Conservation (phyloP, 768 basidiomycete genomes). For the Galerina sulciceps region DNA sequence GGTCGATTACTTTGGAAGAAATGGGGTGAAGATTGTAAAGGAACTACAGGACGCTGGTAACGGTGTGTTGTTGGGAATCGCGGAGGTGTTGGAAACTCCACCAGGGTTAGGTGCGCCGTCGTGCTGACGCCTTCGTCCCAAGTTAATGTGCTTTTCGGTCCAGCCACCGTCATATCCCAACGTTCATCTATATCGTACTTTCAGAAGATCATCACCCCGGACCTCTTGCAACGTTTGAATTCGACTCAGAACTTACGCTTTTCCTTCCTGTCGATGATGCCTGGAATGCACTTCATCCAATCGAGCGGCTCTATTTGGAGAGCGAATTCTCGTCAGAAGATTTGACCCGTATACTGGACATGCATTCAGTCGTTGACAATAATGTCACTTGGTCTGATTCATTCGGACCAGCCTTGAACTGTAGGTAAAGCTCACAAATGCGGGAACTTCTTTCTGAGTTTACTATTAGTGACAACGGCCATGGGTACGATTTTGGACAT, state of each 20-base stretch:
- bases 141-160: neutral
- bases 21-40: conserved; percentile 71
- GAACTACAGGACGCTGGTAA: conserved; percentile 64
- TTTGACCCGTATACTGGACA: conserved; percentile 73
- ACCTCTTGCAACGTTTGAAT: conserved; percentile 61
- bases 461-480: conserved; percentile 66
- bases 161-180: conserved; percentile 64
- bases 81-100: conserved; percentile 76
- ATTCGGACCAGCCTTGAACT: conserved; percentile 51
- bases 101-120: conserved; percentile 65
- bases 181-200: conserved; percentile 76
- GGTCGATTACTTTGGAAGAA: conserved; percentile 79
- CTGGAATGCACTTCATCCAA: conserved; percentile 74
- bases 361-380: conserved; percentile 69
- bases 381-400: conserved; percentile 71
- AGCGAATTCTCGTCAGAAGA: conserved; percentile 87
- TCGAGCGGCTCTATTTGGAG: conserved; percentile 88
- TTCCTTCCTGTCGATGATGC: conserved; percentile 90
- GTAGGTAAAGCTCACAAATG: conserved; percentile 43
- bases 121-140: conserved; percentile 2
- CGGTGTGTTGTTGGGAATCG: conserved; percentile 78
- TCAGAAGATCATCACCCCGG: conserved; percentile 66
- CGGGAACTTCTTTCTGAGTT: conserved; percentile 6
- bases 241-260: conserved; percentile 77
- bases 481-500: conserved; percentile 72